A percentile compares a stretch with the other conserved stretches of the same genome.
Conservation (phyloP, 768 basidiomycete genomes). For the Tulasnella sp. region DNA sequence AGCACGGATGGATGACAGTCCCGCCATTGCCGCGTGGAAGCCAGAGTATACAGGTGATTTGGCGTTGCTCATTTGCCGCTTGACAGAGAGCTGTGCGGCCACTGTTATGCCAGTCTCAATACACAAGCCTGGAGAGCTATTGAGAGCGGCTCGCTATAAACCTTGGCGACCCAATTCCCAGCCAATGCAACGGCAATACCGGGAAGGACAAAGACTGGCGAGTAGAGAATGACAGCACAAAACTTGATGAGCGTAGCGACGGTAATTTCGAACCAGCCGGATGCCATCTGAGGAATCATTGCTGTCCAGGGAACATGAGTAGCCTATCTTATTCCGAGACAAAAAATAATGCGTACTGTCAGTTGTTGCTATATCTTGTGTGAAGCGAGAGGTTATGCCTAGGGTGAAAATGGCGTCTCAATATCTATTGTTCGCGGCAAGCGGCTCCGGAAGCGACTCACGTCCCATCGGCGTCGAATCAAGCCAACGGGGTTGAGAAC, state of each 20-base stretch:
- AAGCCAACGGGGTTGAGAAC: constrained; percentile 39
- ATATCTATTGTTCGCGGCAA: too few relatives aligned
- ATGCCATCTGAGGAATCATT: background rate
- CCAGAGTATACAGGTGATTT: constrained; percentile 22
- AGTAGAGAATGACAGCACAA: constrained; percentile 17
- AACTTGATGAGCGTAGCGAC: constrained; percentile 20
- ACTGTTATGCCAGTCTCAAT: too few relatives aligned
- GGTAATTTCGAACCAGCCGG: constrained; percentile 9
- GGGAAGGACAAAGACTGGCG: constrained; percentile 19
- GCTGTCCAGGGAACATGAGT: background rate
- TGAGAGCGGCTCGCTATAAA: too few relatives aligned
- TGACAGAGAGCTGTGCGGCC: constrained; percentile 29
- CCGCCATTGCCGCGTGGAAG: constrained; percentile 28
- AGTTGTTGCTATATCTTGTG: constrained; percentile 18
- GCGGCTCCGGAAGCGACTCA: too few relatives aligned
- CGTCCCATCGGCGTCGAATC: constrained; percentile 22
- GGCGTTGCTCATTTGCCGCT: constrained; percentile 30
- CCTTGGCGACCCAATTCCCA: constrained; percentile 26
- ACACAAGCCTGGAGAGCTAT: too few relatives aligned
- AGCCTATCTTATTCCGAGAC: background rate
- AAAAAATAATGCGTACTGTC: constrained; percentile 8
- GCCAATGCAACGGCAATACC: constrained; percentile 19
- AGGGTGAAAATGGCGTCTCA: too few relatives aligned
- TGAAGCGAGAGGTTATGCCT: constrained; percentile 22
- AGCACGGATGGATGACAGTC: constrained; percentile 27